Evolutionary conservation across 768 basidiomycete species (phyloP).

Genomic region (Rhodotorula toruloides): DNA sequence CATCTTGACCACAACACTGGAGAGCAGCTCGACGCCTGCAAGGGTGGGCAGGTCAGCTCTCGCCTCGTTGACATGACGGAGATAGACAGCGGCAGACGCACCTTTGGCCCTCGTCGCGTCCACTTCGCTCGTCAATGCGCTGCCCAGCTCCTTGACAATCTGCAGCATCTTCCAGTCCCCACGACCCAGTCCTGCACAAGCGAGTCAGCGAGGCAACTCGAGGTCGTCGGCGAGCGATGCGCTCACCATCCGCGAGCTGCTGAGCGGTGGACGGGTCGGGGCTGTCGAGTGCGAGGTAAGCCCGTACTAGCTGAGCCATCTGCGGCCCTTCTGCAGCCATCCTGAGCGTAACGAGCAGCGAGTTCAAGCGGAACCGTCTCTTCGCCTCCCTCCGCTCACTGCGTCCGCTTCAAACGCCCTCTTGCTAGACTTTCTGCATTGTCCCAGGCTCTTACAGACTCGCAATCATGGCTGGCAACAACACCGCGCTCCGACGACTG

Average conservation of each 20-base stretch:
- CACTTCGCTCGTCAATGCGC: slow-evolving; percentile 57
- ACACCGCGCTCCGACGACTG: slow-evolving; percentile 71
- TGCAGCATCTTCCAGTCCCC: slow-evolving; percentile 42
- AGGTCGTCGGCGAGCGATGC: not conserved
- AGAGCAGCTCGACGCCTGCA: slow-evolving; percentile 79
- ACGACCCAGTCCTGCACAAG: not conserved
- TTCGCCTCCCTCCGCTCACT: not conserved
- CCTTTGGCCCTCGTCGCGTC: slow-evolving; percentile 73
- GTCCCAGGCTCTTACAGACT: not conserved
- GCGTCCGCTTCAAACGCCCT: too few species aligned
- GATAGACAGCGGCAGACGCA: slow-evolving; percentile 44
- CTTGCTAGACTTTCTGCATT: not conserved
- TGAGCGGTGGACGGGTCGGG: not conserved
- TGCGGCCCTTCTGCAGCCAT: not conserved
- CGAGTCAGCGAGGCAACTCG: not conserved
- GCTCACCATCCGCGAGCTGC: slow-evolving; percentile 18
- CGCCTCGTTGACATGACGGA: not conserved
- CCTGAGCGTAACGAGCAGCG: not conserved
- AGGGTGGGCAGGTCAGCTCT: not conserved
- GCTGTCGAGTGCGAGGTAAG: not conserved
- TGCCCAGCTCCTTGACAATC: slow-evolving; percentile 71
- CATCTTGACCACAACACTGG: slow-evolving; percentile 61
- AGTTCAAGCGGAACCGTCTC: not conserved
- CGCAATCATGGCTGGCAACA: slow-evolving; percentile 39
- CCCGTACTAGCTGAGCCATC: not conserved